These are phyloP conservation scores for Paratinospora sagittata DNA, from an alignment of 164 flowering plant species.

Conservation along the genomic window DNA sequence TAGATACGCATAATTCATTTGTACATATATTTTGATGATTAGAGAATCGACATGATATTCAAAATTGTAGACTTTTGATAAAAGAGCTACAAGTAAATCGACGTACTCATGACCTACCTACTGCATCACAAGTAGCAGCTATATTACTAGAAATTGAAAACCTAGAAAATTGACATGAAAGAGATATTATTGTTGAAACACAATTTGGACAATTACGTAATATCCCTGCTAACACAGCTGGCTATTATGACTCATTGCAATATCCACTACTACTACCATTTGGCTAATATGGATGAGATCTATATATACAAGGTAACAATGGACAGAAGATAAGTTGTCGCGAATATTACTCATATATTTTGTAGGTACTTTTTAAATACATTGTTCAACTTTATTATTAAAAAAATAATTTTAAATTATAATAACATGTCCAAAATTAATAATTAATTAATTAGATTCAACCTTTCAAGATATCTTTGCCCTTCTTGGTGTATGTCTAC, in stretches of 20 bases:
- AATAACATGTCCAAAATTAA: no score
- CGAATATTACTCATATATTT: not conserved
- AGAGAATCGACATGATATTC: no score
- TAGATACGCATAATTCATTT: not conserved
- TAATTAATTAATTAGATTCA: not conserved
- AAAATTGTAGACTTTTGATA: not conserved
- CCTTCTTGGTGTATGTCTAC: not conserved
- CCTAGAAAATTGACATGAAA: not conserved
- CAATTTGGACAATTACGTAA: not conserved
- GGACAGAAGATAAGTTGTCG: not conserved
- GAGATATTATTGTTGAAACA: conserved; percentile 6
- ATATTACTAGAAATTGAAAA: not conserved
- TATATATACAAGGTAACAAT: not conserved
- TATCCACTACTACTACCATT: conserved; percentile 12
- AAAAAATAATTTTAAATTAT: not conserved
- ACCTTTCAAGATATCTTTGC: not conserved
- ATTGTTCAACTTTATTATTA: not conserved
- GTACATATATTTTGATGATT: no score
- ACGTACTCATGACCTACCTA: not conserved
- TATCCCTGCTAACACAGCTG: conserved; percentile 6
- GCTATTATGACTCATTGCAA: conserved; percentile 19
- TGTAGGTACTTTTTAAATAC: not conserved
- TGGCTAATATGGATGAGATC: conserved; percentile 16
- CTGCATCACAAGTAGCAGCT: conserved; percentile 2
- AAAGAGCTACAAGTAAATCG: not conserved